phyloP scores from a whole-genome alignment of 768 basidiomycete genomes.

The Tulasnella sp. region DNA sequence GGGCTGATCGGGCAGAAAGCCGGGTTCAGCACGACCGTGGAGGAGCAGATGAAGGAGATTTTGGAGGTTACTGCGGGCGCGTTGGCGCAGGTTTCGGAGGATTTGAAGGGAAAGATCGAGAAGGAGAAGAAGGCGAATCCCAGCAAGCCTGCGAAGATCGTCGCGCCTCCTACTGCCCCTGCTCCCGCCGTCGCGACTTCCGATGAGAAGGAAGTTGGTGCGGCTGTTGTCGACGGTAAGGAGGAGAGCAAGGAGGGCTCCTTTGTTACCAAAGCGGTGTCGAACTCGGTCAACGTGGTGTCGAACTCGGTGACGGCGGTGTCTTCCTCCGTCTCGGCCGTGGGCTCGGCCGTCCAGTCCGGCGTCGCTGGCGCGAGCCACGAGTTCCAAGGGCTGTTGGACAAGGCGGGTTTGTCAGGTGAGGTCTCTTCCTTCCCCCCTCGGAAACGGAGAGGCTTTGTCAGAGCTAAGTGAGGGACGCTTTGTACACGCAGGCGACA shows the following conservation, averaged over 20 bases:
- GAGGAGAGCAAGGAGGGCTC: slow-evolving; percentile 1
- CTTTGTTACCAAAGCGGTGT: background rate
- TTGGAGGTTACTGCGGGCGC: slow-evolving; percentile 66
- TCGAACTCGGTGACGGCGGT: too few species aligned
- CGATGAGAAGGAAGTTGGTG: background rate
- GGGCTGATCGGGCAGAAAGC: slow-evolving; percentile 99
- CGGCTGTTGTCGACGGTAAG: background rate
- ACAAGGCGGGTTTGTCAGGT: background rate
- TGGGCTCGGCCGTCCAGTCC: background rate
- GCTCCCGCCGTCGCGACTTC: background rate
- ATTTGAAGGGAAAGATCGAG: slow-evolving; percentile 11
- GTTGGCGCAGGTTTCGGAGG: slow-evolving; percentile 29
- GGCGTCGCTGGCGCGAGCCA: background rate
- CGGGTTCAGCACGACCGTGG: slow-evolving; percentile 66
- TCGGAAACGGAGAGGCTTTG: too few species aligned
- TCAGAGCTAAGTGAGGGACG: too few species aligned
- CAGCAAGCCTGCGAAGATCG: slow-evolving; percentile 1
- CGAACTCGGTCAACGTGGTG: background rate
- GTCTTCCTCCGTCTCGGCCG: slow-evolving; percentile 6
- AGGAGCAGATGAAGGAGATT: slow-evolving; percentile 75
- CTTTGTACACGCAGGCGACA: background rate
- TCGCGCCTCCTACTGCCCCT: background rate
- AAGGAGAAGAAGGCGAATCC: slow-evolving; percentile 19
- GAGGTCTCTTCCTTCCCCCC: too few species aligned
- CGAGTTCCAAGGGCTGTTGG: background rate